These are phyloP conservation scores for Penicillium coffeae DNA, from an alignment of 495 filamentous ascomycete species.

Conservation along the genomic window DNA sequence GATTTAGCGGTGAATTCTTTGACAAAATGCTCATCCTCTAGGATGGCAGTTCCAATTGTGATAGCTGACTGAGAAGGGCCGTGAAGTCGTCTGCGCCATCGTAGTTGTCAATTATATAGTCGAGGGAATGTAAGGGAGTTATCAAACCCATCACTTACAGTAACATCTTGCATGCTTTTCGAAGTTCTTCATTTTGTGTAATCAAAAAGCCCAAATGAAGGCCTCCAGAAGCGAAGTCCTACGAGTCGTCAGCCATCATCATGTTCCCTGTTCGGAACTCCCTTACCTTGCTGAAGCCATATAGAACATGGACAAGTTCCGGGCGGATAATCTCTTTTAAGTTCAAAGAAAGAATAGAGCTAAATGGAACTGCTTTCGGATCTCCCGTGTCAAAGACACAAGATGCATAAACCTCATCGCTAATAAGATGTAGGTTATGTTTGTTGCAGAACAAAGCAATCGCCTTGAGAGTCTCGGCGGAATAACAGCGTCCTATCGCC, in stretches of 20 bases:
- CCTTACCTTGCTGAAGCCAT: conserved; percentile 52
- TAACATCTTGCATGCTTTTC: conserved; percentile 25
- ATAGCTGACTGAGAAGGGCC: conserved; percentile 28
- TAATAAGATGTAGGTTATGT: conserved; percentile 54
- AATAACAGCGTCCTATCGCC: conserved; percentile 48
- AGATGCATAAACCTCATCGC: conserved; percentile 60
- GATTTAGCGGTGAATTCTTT: conserved; percentile 24
- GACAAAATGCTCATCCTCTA: conserved; percentile 34
- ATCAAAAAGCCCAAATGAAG: conserved; percentile 52
- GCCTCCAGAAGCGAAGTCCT: conserved; percentile 54
- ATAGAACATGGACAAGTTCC: conserved; percentile 52
- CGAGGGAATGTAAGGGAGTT: too few species aligned
- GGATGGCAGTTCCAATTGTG: conserved; percentile 34
- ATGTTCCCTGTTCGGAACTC: not conserved
- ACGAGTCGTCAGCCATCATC: not conserved
- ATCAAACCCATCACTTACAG: conserved; percentile 24
- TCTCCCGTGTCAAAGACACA: conserved; percentile 44
- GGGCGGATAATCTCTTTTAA: conserved; percentile 42
- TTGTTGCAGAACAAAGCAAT: conserved; percentile 51
- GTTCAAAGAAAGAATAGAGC: conserved; percentile 48
- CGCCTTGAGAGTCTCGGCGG: conserved; percentile 40
- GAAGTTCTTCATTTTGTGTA: conserved; percentile 32
- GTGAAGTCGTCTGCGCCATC: conserved; percentile 35
- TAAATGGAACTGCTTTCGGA: conserved; percentile 41
- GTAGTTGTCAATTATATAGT: too few species aligned